Conservation (phyloP, 257 asterid species). For the Nicotiana tabacum region DNA sequence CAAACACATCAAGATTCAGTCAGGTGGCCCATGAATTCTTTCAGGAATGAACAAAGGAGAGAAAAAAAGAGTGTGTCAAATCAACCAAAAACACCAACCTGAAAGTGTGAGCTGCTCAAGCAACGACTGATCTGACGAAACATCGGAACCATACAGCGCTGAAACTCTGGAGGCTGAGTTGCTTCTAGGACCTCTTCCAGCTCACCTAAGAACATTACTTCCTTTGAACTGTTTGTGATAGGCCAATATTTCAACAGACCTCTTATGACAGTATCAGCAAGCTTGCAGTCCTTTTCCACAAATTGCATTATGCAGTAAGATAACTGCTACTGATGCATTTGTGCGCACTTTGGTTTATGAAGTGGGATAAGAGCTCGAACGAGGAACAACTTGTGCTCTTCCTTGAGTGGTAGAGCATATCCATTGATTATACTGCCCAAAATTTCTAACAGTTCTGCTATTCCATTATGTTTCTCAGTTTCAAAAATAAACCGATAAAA, state of each 20-base stretch:
- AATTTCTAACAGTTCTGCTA: constrained; percentile 80
- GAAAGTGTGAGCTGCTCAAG: constrained; percentile 44
- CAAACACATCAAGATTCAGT: not conserved
- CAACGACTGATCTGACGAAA: constrained; percentile 37
- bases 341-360: constrained; percentile 48
- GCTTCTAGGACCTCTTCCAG: constrained; percentile 43
- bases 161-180: constrained; percentile 42
- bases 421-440: constrained; percentile 95
- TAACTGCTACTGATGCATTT: constrained; percentile 43
- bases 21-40: not conserved
- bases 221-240: constrained; percentile 39
- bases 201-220: constrained; percentile 43
- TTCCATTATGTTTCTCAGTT: constrained; percentile 86
- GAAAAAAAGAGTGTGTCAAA: not conserved
- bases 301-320: constrained; percentile 44
- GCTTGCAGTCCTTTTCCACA: constrained; percentile 46
- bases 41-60: not conserved
- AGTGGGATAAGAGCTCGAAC: constrained; percentile 85
- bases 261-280: constrained; percentile 40
- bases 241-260: constrained; percentile 48
- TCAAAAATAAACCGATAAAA: constrained; percentile 78
- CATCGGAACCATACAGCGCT: constrained; percentile 45
- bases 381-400: constrained; percentile 89
- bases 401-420: constrained; percentile 80
- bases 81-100: constrained; percentile 23